Evolutionary conservation across 2,329 filamentous ascomycete genomes (phyloP).

Genomic region (Calonectria honghensis): DNA sequence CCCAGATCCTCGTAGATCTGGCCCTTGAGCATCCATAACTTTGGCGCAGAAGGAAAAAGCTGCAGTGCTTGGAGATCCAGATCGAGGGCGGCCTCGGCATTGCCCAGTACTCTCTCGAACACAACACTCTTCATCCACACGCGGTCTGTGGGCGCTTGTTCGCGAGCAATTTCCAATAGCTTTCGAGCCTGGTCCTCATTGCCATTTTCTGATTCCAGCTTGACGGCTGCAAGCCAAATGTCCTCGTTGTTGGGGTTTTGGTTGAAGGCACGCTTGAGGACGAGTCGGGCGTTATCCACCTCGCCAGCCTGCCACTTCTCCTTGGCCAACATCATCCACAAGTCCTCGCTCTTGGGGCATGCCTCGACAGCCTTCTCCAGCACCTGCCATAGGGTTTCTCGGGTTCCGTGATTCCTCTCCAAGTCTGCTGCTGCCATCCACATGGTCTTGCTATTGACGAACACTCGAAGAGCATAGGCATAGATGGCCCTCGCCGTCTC

Average conservation of each 20-base stretch:
- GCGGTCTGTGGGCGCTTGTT: slow-evolving; percentile 93
- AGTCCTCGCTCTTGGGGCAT: slow-evolving; percentile 90
- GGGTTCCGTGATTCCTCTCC: slow-evolving; percentile 90
- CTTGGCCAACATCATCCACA: slow-evolving; percentile 97
- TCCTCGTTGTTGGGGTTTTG: slow-evolving; percentile 98
- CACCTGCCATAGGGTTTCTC: slow-evolving; percentile 87
- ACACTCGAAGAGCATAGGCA: slow-evolving; percentile 91
- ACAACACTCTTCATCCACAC: slow-evolving; percentile 98
- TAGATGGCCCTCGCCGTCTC: slow-evolving; percentile 96
- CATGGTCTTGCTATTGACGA: slow-evolving; percentile 89
- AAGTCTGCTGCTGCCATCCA: slow-evolving; percentile 95
- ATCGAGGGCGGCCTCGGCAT: slow-evolving; percentile 87
- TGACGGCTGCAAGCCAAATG: slow-evolving; percentile 97
- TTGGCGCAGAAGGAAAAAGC: slow-evolving; percentile 88
- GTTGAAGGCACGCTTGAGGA: slow-evolving; percentile 92
- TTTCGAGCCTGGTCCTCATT: slow-evolving; percentile 88
- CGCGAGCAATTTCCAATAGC: slow-evolving; percentile 87
- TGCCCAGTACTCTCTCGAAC: slow-evolving; percentile 90
- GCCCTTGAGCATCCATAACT: slow-evolving; percentile 99
- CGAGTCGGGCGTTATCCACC: slow-evolving; percentile 88
- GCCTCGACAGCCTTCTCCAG: slow-evolving; percentile 96
- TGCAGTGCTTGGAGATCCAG: slow-evolving; percentile 91
- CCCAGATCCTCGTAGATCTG: slow-evolving; percentile 94
- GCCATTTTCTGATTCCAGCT: slow-evolving; percentile 93
- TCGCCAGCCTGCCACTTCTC: slow-evolving; percentile 95